phyloP scores from a whole-genome alignment of 1,284 basidiomycete species.

The Phylloporus sp. region DNA sequence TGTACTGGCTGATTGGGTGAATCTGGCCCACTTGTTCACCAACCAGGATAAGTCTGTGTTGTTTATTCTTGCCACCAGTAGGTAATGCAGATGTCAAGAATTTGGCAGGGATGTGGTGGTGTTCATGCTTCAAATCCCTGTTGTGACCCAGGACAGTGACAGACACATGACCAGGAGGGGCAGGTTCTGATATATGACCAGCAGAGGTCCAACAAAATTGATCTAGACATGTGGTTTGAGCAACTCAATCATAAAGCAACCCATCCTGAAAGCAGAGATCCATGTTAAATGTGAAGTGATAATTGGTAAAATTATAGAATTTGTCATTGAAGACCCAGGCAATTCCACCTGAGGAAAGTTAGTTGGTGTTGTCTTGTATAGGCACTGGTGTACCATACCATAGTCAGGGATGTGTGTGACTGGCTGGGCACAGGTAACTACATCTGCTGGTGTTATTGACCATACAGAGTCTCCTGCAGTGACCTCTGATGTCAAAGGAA shows the following conservation, averaged over 20 bases:
- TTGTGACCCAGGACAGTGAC: slow-evolving; percentile 1
- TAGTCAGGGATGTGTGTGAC: background rate
- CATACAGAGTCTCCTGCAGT: background rate
- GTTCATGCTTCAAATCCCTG: background rate
- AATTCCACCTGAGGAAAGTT: background rate
- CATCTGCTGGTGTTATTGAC: background rate
- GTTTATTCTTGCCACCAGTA: background rate
- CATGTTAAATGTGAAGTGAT: slow-evolving; percentile 9
- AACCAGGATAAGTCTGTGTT: background rate
- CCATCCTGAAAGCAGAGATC: background rate
- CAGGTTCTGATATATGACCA: background rate
- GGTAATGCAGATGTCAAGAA: background rate
- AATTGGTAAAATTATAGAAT: slow-evolving; percentile 3
- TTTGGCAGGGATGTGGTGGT: background rate
- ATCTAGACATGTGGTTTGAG: slow-evolving; percentile 6
- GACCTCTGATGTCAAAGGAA: background rate
- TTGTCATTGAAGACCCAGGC: slow-evolving; percentile 6
- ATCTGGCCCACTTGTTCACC: background rate
- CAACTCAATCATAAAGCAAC: background rate
- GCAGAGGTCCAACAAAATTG: background rate
- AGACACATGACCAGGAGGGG: background rate
- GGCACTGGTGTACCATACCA: background rate
- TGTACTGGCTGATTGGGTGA: background rate
- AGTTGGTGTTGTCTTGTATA: background rate
- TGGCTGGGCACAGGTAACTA: background rate